Conservation (phyloP, 768 basidiomycete species). For the Amanita polypyramis region DNA sequence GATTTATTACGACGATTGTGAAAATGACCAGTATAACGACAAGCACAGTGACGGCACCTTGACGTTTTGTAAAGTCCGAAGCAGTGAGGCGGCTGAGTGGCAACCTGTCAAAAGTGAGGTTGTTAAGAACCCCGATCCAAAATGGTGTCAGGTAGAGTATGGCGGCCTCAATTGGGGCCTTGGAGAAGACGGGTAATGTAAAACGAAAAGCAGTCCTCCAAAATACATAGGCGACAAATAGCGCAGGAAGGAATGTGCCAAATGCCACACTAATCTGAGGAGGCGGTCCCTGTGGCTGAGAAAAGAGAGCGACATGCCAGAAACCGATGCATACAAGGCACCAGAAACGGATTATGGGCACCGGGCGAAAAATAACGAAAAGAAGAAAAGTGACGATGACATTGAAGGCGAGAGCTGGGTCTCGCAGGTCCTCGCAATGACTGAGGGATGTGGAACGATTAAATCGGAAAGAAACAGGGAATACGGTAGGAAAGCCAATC, state of each 20-base stretch:
- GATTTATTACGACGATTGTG: constrained; percentile 53
- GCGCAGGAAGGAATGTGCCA: constrained; percentile 61
- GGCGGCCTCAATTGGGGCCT: constrained; percentile 60
- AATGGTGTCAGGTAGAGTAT: constrained; percentile 68
- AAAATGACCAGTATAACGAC: constrained; percentile 60
- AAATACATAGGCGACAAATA: constrained; percentile 72
- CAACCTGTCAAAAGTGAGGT: constrained; percentile 59
- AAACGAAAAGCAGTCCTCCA: constrained; percentile 72
- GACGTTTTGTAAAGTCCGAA: constrained; percentile 51
- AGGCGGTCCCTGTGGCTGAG: constrained; percentile 56
- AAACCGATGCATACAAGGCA: constrained; percentile 74
- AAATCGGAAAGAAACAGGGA: constrained; percentile 64
- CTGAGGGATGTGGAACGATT: constrained; percentile 32
- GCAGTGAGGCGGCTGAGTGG: constrained; percentile 71
- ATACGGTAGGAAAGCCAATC: constrained; percentile 62
- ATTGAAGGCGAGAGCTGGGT: constrained; percentile 64
- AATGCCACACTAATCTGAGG: constrained; percentile 69
- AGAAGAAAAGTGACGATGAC: constrained; percentile 54
- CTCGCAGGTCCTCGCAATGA: constrained; percentile 66
- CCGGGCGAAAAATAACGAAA: constrained; percentile 66
- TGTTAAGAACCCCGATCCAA: constrained; percentile 71
- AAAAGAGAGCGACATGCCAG: constrained; percentile 78
- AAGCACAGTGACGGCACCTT: constrained; percentile 58
- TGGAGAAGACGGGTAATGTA: constrained; percentile 57
- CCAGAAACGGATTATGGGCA: constrained; percentile 60